phyloP scores from a whole-genome alignment of 306 rosid genomes.

The Cucurbita argyrosperma region DNA sequence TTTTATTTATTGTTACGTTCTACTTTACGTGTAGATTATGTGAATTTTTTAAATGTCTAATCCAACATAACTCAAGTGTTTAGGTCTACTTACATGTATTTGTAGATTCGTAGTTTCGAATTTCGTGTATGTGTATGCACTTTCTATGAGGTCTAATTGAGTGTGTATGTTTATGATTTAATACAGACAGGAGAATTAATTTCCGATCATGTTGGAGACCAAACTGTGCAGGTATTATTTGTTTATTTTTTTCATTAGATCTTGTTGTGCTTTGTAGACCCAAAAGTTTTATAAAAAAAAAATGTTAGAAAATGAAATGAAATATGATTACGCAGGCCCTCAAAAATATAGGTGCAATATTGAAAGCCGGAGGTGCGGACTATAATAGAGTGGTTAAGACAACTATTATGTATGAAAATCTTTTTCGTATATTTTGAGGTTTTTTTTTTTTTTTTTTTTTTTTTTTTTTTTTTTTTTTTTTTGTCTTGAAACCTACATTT shows the following conservation, averaged over 20 bases:
- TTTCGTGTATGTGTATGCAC: not conserved
- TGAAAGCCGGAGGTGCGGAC: constrained; percentile 60
- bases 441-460: too few relatives aligned
- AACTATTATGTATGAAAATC: constrained; percentile 52
- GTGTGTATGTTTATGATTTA: constrained; percentile 3
- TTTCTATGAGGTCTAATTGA: not conserved
- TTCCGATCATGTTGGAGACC: constrained; percentile 62
- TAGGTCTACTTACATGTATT: not conserved
- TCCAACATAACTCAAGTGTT: not conserved
- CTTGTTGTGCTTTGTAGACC: not conserved
- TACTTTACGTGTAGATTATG: too few relatives aligned
- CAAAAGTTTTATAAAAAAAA: too few relatives aligned
- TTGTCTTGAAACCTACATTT: too few relatives aligned
- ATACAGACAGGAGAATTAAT: constrained; percentile 68
- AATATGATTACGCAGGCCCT: constrained; percentile 31
- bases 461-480: too few relatives aligned
- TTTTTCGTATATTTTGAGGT: not conserved
- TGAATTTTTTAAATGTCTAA: not conserved
- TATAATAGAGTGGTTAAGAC: constrained; percentile 80
- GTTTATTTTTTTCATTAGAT: not conserved
- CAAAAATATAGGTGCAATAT: constrained; percentile 82
- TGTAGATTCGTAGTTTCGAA: too few relatives aligned
- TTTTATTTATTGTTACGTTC: too few relatives aligned
- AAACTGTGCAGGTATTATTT: constrained; percentile 67
- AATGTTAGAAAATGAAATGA: not conserved